Base-by-base conservation (phyloP, 169 alveolate species). In the Plasmodium reichenowi region DNA sequence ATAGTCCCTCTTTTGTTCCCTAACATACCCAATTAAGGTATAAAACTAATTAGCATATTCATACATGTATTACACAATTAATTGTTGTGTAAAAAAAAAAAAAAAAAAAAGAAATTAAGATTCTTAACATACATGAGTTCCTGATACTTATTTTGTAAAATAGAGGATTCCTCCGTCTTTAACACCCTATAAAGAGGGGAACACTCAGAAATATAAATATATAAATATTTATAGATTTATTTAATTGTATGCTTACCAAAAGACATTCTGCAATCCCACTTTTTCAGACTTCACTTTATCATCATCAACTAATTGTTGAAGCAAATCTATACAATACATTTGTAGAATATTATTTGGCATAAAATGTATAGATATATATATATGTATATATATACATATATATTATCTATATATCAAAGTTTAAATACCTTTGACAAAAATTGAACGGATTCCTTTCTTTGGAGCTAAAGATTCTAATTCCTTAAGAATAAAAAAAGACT, bases 301-400 rank as follows among this genome's bases (percentile, higher is more conserved):
- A 62, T 91, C 94, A 72, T 85, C 92, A 38, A 91, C 70, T n/a
- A 91, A 50, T 50, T 73, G 91, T 29, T 91, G 90, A 17, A 91
- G 67, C 32, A 89, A 48, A 74, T 91, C 94, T 91, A 15, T 13
- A 52, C 75, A 45, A 68, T 15, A 3, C 17, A 5, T 17, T 9
- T 32, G 12, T 26, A 17, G 50, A 9, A 87, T 85, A 8, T 4
- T 83, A 3, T 20, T 56, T 48, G 17, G 3, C 10, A 29, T 15
- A 58, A 32, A 47, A 29, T 8, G 8, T 22, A 7, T 6, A 52
- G 0, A 60, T 73, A 43, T 52, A 43, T 73, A 15, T 43, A 52
- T 43, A 17, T 48, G 24, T 60, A 59, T 58, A 76, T 50, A 87
- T 43, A 13, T 20, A 15, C 10, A 43, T 70, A 6, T 8, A 43